phyloP scores from a whole-genome alignment of 768 basidiomycete genomes.

The Tubosaeta sp. region DNA sequence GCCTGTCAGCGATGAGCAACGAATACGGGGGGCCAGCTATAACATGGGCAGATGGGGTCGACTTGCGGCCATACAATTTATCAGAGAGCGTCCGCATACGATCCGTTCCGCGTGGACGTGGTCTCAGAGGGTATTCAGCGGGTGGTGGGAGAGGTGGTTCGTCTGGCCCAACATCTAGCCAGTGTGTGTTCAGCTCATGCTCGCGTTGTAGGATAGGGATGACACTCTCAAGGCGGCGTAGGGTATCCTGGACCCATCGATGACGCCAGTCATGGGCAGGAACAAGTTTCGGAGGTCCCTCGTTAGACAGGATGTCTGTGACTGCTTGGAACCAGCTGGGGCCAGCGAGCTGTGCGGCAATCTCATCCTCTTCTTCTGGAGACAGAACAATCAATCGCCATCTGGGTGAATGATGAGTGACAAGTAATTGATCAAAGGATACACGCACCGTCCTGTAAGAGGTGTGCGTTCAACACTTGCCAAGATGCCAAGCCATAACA shows the following conservation, averaged over 20 bases:
- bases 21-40: slow-evolving; percentile 86
- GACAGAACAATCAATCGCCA: slow-evolving; percentile 87
- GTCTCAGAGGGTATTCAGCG: slow-evolving; percentile 72
- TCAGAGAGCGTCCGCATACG: slow-evolving; percentile 58
- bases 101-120: slow-evolving; percentile 76
- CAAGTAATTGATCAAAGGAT: background rate
- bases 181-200: slow-evolving; percentile 48
- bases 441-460: slow-evolving; percentile 73
- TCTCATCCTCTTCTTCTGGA: slow-evolving; percentile 89
- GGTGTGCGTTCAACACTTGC: slow-evolving; percentile 77
- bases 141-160: slow-evolving; percentile 73
- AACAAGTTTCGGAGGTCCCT: slow-evolving; percentile 60
- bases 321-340: slow-evolving; percentile 86
- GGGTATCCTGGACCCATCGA: slow-evolving; percentile 76
- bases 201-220: slow-evolving; percentile 67
- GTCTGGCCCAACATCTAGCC: slow-evolving; percentile 49
- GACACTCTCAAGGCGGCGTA: slow-evolving; percentile 71
- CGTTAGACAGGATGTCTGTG: slow-evolving; percentile 65
- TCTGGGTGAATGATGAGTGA: slow-evolving; percentile 35
- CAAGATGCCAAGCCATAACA: slow-evolving; percentile 67
- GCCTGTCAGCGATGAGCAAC: slow-evolving; percentile 82
- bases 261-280: slow-evolving; percentile 85
- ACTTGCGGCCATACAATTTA: slow-evolving; percentile 41
- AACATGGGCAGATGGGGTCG: slow-evolving; percentile 45
- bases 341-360: slow-evolving; percentile 78